A percentile compares a stretch with the other conserved stretches of the same genome.
These are phyloP conservation scores for Phytophthora ohioensis DNA, from an alignment of 352 stramenopile species.

Conservation along the genomic window DNA sequence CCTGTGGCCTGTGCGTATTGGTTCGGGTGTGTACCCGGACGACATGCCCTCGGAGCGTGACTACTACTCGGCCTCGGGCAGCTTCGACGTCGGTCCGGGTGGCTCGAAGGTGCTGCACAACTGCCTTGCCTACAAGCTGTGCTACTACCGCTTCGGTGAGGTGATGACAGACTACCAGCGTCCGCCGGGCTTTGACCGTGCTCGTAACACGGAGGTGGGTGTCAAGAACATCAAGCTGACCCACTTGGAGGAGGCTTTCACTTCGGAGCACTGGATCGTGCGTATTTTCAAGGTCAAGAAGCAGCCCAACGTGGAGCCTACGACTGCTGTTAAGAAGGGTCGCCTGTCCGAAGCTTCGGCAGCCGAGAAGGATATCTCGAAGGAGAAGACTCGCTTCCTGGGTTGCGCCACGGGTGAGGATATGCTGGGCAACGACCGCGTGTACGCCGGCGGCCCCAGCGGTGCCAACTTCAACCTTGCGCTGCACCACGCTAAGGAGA, in stretches of 20 bases:
- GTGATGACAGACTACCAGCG: conserved; percentile 88
- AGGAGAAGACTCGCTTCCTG: conserved; percentile 84
- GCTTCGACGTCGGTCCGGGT: conserved; percentile 85
- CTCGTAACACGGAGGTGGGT: conserved; percentile 88
- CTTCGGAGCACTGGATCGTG: conserved; percentile 96
- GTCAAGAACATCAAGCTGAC: conserved; percentile 92
- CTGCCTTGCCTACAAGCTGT: conserved; percentile 94
- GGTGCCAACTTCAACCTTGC: conserved; percentile 93
- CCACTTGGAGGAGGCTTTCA: conserved; percentile 94
- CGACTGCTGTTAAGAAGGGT: conserved; percentile 70
- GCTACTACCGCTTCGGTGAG: conserved; percentile 94
- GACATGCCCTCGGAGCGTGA: conserved; percentile 90
- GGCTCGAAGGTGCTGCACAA: conserved; percentile 91
- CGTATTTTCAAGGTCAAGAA: conserved; percentile 96
- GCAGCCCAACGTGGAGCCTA: conserved; percentile 82
- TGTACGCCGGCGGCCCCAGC: conserved; percentile 88
- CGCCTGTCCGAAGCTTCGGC: conserved; percentile 60
- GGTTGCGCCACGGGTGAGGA: conserved; percentile 87
- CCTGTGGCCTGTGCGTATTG: conserved; percentile 93
- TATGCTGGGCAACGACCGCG: conserved; percentile 86
- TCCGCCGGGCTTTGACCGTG: conserved; percentile 87
- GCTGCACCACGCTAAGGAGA: conserved; percentile 82
- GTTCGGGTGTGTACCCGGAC: conserved; percentile 80
- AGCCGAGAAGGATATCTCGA: conserved; percentile 62
- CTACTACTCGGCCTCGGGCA: conserved; percentile 85